Evolutionary conservation across 2,329 filamentous ascomycete species (phyloP), one percentile per base, ranked within the genome.

Genomic region (Endothia cerciana): DNA sequence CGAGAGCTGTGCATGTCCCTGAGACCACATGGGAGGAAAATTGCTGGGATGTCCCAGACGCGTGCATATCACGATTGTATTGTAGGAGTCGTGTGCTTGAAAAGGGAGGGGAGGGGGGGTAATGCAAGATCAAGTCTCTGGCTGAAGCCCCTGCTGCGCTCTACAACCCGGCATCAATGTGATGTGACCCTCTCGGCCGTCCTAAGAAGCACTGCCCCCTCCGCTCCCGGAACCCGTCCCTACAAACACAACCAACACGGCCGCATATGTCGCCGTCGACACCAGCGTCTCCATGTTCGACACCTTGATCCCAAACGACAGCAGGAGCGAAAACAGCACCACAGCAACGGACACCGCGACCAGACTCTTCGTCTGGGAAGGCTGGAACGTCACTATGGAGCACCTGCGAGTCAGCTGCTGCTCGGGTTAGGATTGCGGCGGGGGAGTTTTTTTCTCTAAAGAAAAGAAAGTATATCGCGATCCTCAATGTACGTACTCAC

Each of bases 211-310:
- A n/a, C n/a, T 19, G 25, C 30, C 59, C 11, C 28, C 40, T 4
- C 40, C 33, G 15, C 22, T 13, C 30, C 45, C 22, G 2, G 45
- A 53, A 43, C 64, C 70, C 11, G 68, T 69, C 28, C 69, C 70
- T 1, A 72, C 69, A 61, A 71, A 71, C 28, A 70, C 69, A 10
- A 69, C 69, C 22, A 72, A 56, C 6, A 72, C 69, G 15, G 49
- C 49, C 25, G 68, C 66, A 38, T 70, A 69, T 4, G 69, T 70
- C 6, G 69, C 68, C 28, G 70, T 70, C 4, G 68, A 45, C 1
- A 67, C 60, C 43, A 70, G 22, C 6, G 64, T 70, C 43, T 69
- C 67, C 1, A 59, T 22, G 45, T 69, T 71, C 3, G 63, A 61
- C 13, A 62, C 61, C 4, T 59, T 36, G 4, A 68, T 43, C 0